A percentile compares a stretch with the other conserved stretches of the same genome.
phyloP scores from a whole-genome alignment of 2,329 filamentous ascomycete species.

The Boeremia exigua region DNA sequence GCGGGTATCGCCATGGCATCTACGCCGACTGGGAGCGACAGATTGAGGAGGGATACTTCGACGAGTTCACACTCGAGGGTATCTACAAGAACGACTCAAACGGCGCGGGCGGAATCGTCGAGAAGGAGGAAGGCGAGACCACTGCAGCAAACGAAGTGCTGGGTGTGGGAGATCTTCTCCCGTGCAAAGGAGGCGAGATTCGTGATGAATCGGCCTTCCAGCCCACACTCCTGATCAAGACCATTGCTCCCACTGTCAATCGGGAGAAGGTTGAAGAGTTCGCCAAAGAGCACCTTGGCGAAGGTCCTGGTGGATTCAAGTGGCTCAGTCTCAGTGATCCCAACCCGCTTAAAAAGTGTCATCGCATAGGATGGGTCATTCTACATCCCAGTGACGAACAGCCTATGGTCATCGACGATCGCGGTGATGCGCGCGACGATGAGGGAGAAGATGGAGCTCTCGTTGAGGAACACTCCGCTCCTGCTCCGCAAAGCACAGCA shows the following conservation, averaged over 20 bases:
- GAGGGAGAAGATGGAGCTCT: constrained; percentile 64
- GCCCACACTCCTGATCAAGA: constrained; percentile 96
- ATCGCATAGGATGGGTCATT: constrained; percentile 98
- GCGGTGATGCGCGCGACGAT: constrained; percentile 75
- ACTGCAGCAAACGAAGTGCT: constrained; percentile 90
- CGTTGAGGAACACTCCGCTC: constrained; percentile 57
- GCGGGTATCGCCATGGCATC: constrained; percentile 76
- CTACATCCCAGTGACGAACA: constrained; percentile 79
- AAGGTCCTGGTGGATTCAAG: constrained; percentile 89
- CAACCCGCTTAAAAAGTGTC: constrained; percentile 95
- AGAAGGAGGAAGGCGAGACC: constrained; percentile 95
- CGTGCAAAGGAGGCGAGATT: constrained; percentile 81
- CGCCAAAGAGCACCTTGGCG: constrained; percentile 91
- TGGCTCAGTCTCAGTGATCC: constrained; percentile 96
- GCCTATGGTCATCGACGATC: constrained; percentile 65
- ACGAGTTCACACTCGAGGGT: constrained; percentile 92
- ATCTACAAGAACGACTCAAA: constrained; percentile 93
- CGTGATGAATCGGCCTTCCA: constrained; percentile 87
- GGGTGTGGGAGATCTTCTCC: constrained; percentile 88
- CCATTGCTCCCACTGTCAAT: constrained; percentile 93
- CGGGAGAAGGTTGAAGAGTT: constrained; percentile 92
- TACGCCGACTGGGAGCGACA: constrained; percentile 92
- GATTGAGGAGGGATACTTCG: constrained; percentile 82
- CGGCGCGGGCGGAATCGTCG: constrained; percentile 80
- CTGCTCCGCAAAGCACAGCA: constrained; percentile 60